Conservation (phyloP, 768 basidiomycete genomes). For the Rhizopogon rudus region DNA sequence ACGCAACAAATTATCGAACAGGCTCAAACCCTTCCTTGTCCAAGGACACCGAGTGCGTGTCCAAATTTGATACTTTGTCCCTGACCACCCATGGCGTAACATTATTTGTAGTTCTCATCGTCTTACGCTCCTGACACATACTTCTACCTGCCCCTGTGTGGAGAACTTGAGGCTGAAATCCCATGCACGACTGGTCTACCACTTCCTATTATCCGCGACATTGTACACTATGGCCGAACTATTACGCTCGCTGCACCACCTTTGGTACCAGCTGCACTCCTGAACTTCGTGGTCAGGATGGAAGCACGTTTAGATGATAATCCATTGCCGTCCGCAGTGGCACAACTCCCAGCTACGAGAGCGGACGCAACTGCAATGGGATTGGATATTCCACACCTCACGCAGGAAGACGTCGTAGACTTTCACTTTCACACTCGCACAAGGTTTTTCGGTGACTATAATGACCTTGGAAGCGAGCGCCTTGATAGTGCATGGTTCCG, state of each 20-base stretch:
- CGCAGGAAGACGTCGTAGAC: constrained; percentile 34
- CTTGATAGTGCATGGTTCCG: constrained; percentile 49
- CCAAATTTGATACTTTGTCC: neutral
- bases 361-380: constrained; percentile 27
- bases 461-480: constrained; percentile 18
- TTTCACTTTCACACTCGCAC: constrained; percentile 35
- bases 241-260: constrained; percentile 37
- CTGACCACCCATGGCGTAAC: constrained; percentile 3
- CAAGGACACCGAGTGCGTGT: constrained; percentile 35
- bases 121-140: constrained; percentile 39
- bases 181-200: constrained; percentile 18
- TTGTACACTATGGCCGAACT: constrained; percentile 37
- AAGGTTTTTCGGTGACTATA: constrained; percentile 20
- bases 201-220: constrained; percentile 24
- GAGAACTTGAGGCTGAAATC: constrained; percentile 16
- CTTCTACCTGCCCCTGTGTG: constrained; percentile 36
- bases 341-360: constrained; percentile 30
- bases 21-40: constrained; percentile 36
- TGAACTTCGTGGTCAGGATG: constrained; percentile 30
- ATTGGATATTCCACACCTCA: constrained; percentile 25
- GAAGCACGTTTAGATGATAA: constrained; percentile 31
- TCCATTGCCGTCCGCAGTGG: constrained; percentile 17
- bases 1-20: constrained; percentile 22
- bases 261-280: constrained; percentile 34
- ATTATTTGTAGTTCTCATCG: constrained; percentile 33